Evolutionary conservation across 768 basidiomycete species (phyloP).

Genomic region (Gloeophyllum trabeum): DNA sequence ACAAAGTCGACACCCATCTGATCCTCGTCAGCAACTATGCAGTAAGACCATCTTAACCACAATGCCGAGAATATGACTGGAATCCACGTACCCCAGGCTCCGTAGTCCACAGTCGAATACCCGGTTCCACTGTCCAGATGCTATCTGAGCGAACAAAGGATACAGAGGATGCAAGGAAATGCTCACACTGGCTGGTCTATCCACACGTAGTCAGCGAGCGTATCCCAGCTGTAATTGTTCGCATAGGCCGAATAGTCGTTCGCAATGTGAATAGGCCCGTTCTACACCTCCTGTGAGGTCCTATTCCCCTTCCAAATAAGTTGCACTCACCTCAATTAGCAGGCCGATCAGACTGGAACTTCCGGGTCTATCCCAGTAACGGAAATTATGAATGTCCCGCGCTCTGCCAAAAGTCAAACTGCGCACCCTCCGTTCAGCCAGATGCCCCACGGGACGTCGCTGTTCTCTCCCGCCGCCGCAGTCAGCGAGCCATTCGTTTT

Average conservation of each 20-base stretch:
- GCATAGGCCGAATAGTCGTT: constrained; percentile 34
- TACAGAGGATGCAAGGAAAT: neutral
- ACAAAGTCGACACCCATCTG: constrained; percentile 47
- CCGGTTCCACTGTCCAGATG: constrained; percentile 37
- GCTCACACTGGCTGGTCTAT: constrained; percentile 60
- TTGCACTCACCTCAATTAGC: constrained; percentile 35
- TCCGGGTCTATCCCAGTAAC: constrained; percentile 35
- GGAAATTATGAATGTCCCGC: neutral
- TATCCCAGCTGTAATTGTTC: constrained; percentile 49
- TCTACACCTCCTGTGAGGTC: constrained; percentile 25
- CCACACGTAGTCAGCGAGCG: constrained; percentile 58
- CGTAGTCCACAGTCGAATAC: constrained; percentile 50
- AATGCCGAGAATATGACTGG: neutral
- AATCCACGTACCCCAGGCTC: constrained; percentile 45
- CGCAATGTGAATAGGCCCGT: constrained; percentile 55
- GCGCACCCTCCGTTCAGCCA: constrained; percentile 26
- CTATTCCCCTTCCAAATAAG: neutral
- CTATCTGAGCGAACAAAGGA: constrained; percentile 1
- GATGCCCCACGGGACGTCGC: constrained; percentile 23
- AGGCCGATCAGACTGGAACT: constrained; percentile 59
- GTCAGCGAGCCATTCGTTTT: constrained; percentile 24
- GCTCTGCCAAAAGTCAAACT: neutral
- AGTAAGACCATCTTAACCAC: neutral
- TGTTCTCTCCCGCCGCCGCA: constrained; percentile 10
- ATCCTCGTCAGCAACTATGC: constrained; percentile 33